Conservation (phyloP, 495 filamentous ascomycete genomes). For the Pseudotulostoma volvatum region DNA sequence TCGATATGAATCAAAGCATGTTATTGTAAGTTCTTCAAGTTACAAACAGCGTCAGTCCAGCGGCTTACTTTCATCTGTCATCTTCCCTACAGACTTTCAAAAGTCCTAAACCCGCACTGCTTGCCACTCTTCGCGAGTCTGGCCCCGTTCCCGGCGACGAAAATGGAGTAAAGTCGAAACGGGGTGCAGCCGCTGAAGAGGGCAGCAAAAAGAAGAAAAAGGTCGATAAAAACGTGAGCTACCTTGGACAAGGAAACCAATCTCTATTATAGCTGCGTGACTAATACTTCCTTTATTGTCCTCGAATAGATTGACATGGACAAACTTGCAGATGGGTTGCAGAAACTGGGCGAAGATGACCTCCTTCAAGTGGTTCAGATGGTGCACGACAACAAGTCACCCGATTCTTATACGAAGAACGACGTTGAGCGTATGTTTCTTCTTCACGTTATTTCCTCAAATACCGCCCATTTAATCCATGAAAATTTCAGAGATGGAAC, state of each 20-base stretch:
- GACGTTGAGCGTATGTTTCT: constrained; percentile 70
- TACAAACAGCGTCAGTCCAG: not conserved
- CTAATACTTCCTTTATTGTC: constrained; percentile 7
- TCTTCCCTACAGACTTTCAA: constrained; percentile 60
- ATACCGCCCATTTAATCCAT: constrained; percentile 3
- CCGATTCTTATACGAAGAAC: constrained; percentile 89
- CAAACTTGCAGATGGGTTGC: constrained; percentile 87
- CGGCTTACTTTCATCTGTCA: not conserved
- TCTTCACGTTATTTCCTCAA: constrained; percentile 2
- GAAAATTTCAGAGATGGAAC: constrained; percentile 3
- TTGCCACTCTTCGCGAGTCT: constrained; percentile 57
- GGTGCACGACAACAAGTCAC: constrained; percentile 89
- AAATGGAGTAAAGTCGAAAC: constrained; percentile 40
- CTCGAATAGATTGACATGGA: constrained; percentile 61
- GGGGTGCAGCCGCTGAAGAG: constrained; percentile 34
- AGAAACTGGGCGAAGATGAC: constrained; percentile 72
- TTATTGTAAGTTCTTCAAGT: constrained; percentile 51
- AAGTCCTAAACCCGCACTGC: constrained; percentile 72
- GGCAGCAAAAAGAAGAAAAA: constrained; percentile 62
- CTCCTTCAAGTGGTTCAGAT: constrained; percentile 89
- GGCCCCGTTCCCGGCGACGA: constrained; percentile 69
- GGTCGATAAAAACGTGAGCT: constrained; percentile 46
- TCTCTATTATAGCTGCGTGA: not conserved
- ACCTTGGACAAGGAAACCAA: not conserved
- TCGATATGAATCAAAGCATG: constrained; percentile 72